Base-by-base conservation (phyloP, 2,329 filamentous ascomycete species). In the Lasiodiplodia gonubiensis region DNA sequence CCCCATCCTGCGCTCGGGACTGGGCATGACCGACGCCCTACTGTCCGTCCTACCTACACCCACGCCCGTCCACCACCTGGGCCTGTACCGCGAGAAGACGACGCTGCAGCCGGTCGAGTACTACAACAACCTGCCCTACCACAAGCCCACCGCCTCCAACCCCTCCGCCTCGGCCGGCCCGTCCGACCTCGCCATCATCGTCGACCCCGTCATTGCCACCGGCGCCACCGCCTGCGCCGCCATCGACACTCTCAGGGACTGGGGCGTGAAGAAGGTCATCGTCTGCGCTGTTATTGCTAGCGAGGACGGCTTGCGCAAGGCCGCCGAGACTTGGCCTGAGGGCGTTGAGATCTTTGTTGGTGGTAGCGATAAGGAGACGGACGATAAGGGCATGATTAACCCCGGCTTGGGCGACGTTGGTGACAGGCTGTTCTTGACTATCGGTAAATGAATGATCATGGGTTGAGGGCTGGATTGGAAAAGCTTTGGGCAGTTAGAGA, bases 121-220 rank as follows among this genome's bases (percentile, higher is more conserved):
- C 86, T 97, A 97, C 86, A 97, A 97, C 85, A 97, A 97, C 80
- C 89, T 97, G 23, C 93, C 93, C 42, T 90, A 92, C 80, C 90
- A 92, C 80, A 77, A 84, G 48, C 83, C 73, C 66, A 52, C 63
- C 11, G 81, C 81, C 70, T 76, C 80, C 39, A 76, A 80, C 3
- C 78, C 83, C 1, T 78, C 61, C 60, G 74, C 81, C 53, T 83
- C 80, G 57, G 70, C 76, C 5, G 76, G 77, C 4, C 77, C 79
- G 16, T 80, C 87, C 1, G 84, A 86, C 25, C 84, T 97, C 14
- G 93, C 93, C 68, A 91, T 97, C 75, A 83, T 97, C 66, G 87
- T 97, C 57, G 94, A 98, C 76, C 95, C 94, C 3, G 88, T 98
- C 72, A 96, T 98, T 75, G 95, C 94, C 1, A 98, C 95, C 0